Evolutionary conservation across 352 stramenopile genomes (phyloP).

Genomic region (Peronospora belbahrii): DNA sequence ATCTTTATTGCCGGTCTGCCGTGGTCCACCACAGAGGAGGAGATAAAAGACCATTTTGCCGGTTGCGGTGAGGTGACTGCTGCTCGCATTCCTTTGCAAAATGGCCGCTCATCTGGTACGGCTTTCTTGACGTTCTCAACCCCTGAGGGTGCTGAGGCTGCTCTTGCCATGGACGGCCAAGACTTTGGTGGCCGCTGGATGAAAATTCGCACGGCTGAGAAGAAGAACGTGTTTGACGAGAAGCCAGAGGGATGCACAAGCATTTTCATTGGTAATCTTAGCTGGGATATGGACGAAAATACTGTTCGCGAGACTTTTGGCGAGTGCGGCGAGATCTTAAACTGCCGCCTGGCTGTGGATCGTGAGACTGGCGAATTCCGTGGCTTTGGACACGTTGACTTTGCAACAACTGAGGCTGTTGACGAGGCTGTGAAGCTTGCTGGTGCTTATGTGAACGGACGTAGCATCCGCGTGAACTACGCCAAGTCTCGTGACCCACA

Average conservation of each 20-base stretch:
- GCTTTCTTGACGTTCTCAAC: conserved; percentile 91
- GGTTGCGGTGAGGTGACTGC: conserved; percentile 84
- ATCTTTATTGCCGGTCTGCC: conserved; percentile 92
- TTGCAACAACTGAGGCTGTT: conserved; percentile 90
- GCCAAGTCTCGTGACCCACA: conserved; percentile 66
- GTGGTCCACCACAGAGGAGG: conserved; percentile 91
- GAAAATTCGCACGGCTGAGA: conserved; percentile 87
- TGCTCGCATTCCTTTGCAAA: conserved; percentile 83
- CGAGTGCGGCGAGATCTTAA: conserved; percentile 92
- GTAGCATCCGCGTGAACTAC: conserved; percentile 93
- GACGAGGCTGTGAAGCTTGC: conserved; percentile 89
- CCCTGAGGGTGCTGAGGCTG: conserved; percentile 60
- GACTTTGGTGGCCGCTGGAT: conserved; percentile 94
- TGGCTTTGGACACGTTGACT: conserved; percentile 97
- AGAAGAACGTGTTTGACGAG: conserved; percentile 80
- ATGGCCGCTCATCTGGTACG: conserved; percentile 90
- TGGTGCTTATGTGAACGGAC: conserved; percentile 88
- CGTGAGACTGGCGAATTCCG: conserved; percentile 97
- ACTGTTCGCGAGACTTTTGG: conserved; percentile 88
- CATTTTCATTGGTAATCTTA: conserved; percentile 97
- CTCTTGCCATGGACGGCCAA: conserved; percentile 88
- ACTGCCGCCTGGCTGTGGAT: conserved; percentile 93
- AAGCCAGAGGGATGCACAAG: conserved; percentile 94
- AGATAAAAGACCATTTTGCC: conserved; percentile 92
- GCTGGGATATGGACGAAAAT: conserved; percentile 95